phyloP scores from a whole-genome alignment of 2,329 filamentous ascomycete species.

The Verticillium nonalfalfae region DNA sequence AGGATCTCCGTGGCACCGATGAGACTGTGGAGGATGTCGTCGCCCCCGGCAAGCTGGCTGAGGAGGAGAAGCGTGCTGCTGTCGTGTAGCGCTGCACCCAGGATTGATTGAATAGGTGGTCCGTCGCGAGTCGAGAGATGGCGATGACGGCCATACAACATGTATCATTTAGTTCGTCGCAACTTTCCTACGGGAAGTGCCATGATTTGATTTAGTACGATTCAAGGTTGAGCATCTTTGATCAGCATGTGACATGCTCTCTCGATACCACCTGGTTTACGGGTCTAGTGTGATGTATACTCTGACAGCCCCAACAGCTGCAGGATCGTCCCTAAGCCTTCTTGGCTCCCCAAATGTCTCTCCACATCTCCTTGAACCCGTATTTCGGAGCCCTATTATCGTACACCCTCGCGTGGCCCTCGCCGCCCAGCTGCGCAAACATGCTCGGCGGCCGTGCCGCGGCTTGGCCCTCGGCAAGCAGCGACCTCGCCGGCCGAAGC shows the following conservation, averaged over 20 bases:
- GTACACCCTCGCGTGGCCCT: conserved; percentile 52
- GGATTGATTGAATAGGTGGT: no score
- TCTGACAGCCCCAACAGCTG: no score
- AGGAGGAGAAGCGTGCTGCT: conserved; percentile 1
- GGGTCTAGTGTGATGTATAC: no score
- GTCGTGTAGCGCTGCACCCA: not conserved
- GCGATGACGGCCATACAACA: not conserved
- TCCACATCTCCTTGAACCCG: conserved; percentile 85
- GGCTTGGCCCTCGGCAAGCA: conserved; percentile 23
- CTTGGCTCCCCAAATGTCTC: conserved; percentile 56
- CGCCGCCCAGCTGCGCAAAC: conserved; percentile 52
- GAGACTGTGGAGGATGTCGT: conserved; percentile 70
- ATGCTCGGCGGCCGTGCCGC: conserved; percentile 39
- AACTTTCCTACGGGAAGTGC: not conserved
- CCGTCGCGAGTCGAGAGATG: not conserved
- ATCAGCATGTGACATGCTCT: no score
- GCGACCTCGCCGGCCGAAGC: conserved; percentile 26
- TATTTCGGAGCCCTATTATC: conserved; percentile 73
- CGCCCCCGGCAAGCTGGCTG: conserved; percentile 11
- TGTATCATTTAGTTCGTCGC: not conserved
- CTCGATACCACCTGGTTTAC: no score
- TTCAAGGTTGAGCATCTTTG: not conserved
- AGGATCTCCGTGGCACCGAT: conserved; percentile 79
- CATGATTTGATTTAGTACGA: not conserved
- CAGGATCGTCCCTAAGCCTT: not conserved